A percentile compares a stretch with the other conserved stretches of the same genome.
These are phyloP conservation scores for Dovyalis caffra DNA, from an alignment of 345 rosid species.

Conservation along the genomic window DNA sequence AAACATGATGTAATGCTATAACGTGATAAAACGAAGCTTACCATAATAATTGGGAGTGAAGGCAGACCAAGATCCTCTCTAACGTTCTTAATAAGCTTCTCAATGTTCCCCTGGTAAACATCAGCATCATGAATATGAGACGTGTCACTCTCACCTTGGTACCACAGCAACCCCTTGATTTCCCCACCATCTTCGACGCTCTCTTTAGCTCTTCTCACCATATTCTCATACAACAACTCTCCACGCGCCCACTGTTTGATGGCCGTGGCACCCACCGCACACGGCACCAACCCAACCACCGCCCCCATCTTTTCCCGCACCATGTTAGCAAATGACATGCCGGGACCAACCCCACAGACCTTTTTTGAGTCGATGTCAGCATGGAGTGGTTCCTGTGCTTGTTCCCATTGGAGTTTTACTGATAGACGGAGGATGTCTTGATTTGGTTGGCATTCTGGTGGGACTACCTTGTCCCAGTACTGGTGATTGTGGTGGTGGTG, in stretches of 20 bases:
- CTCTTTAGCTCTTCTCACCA: constrained; percentile 66
- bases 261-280: constrained; percentile 89
- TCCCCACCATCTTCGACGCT: constrained; percentile 57
- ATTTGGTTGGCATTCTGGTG: constrained; percentile 58
- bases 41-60: constrained; percentile 79
- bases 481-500: constrained; percentile 28
- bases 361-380: constrained; percentile 62
- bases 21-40: not conserved
- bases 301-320: constrained; percentile 28
- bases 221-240: constrained; percentile 54
- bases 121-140: constrained; percentile 49
- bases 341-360: constrained; percentile 83
- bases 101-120: constrained; percentile 60
- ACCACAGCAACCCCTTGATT: constrained; percentile 80
- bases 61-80: constrained; percentile 68
- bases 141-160: constrained; percentile 91
- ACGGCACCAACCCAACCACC: constrained; percentile 64
- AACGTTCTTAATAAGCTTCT: constrained; percentile 46
- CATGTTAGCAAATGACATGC: constrained; percentile 77
- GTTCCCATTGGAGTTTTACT: constrained; percentile 65
- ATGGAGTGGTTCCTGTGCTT: constrained; percentile 81
- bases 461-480: constrained; percentile 71
- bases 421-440: constrained; percentile 60
- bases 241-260: constrained; percentile 85
- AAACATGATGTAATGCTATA: not conserved